These are phyloP conservation scores for Plasmodium berghei DNA, from an alignment of 169 alveolate species.

Conservation along the genomic window DNA sequence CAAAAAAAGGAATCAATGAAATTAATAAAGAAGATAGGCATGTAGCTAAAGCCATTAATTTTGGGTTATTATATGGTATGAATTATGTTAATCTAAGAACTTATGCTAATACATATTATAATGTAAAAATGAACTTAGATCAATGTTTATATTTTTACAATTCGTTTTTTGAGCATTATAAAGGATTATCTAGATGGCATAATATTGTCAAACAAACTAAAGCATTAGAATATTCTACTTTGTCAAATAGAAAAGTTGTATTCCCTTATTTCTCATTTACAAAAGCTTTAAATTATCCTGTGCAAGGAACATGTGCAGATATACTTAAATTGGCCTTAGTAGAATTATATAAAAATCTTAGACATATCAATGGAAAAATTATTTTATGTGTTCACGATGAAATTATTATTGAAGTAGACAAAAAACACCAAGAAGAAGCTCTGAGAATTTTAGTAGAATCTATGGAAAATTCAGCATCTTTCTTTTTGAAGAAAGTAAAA, in stretches of 20 bases:
- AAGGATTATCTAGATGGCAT: constrained; percentile 89
- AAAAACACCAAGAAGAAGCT: constrained; percentile 84
- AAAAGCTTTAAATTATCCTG: constrained; percentile 89
- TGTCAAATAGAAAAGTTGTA: constrained; percentile 85
- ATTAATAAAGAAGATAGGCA: constrained; percentile 90
- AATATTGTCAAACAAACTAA: constrained; percentile 83
- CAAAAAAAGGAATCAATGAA: constrained; percentile 76
- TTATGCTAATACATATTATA: constrained; percentile 88
- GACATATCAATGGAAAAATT: constrained; percentile 81
- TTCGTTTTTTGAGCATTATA: constrained; percentile 85
- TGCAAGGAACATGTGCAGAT: constrained; percentile 91
- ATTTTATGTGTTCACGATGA: constrained; percentile 90
- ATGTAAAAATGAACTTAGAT: constrained; percentile 79
- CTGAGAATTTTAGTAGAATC: constrained; percentile 80
- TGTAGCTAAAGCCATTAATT: constrained; percentile 91
- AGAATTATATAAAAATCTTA: constrained; percentile 79
- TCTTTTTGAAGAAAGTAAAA: constrained; percentile 85
- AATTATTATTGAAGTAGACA: constrained; percentile 87
- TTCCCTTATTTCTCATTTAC: constrained; percentile 89
- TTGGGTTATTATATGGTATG: constrained; percentile 91
- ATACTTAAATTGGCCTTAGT: constrained; percentile 90
- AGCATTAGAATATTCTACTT: constrained; percentile 75
- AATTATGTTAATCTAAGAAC: constrained; percentile 84
- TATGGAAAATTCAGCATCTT: constrained; percentile 89
- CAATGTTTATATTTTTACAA: constrained; percentile 85